Evolutionary conservation across 192 early-diverging fungal species (phyloP), one percentile per base, ranked within the genome.

Genomic region (Glomus cerebriforme): DNA sequence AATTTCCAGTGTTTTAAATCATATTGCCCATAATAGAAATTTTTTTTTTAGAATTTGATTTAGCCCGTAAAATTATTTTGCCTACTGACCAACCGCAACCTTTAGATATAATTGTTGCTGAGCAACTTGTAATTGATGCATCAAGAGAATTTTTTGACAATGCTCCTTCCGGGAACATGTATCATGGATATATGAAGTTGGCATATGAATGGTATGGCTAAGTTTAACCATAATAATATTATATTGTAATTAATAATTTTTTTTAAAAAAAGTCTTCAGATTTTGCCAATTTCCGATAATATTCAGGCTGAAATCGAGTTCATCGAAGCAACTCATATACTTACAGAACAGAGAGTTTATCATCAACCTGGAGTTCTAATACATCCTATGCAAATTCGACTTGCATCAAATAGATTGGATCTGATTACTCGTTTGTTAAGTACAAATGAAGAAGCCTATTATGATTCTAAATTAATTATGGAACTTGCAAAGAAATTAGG

Each of bases 101-200:
- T 54, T 65, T 90, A 24, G 77, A 84, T 47, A 64, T 85, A 1
- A 84, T 86, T 6, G 76, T 81, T 2, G 86, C 86, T 12, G 90
- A 94, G 69, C 83, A 88, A 65, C 75, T 94, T 24, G 86, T 93
- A 8, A 86, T 94, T 67, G 89, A 93, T 73, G 87, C 90, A 32
- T 90, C 91, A 10, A 81, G 83, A 73, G 93, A 95, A 77, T 92
- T 92, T 77, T 93, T 85, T 81, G 92, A 93, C 71, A 95, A 95
- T 71, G 87, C 93, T 22, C 85, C 88, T n/a, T 85, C 83, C 22
- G 90, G 92, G 8, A 91, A 92, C 39, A 87, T 88, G 86, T 79
- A 87, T 49, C 73, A 87, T n/a, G 92, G 92, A 13, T 83, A 86
- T 45, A 86, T 93, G 88, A 93, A 92, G 69, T 78, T 90, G 80